Base-by-base conservation (phyloP, 352 stramenopile genomes). In the Ophiocytium majus region DNA sequence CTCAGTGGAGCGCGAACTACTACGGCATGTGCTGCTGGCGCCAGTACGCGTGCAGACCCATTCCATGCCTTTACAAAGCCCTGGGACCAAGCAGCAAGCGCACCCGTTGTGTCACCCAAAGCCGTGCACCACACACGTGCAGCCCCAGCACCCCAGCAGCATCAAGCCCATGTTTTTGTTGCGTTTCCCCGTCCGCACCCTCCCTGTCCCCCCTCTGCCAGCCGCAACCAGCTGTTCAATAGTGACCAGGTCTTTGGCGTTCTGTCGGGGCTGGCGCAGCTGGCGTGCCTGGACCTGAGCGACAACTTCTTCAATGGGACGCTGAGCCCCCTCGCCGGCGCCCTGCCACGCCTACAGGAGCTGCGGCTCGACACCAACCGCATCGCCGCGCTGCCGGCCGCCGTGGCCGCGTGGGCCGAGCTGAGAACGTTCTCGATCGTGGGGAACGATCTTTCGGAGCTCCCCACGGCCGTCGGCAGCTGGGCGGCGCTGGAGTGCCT, bases 261-360 rank as follows among this genome's bases (percentile, higher is more conserved):
- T 14, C 75, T 89, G 17, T 32, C n/a, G 50, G 82, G 63, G 23
- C 83, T 88, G 0, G 71, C 81, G 32, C 36, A 76, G 23, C 80
- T 88, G 10, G 76, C 78, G 81, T 88, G 85, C 64, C 76, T 90
- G 10, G 83, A 90, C 32, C 43, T 90, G 34, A 88, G 76, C 32
- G 74, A 87, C 63, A 90, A 90, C 31, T 89, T 87, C 49, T 84
- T 90, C 50, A 89, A 90, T 75, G 86, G 86, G 23, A 34, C 79
- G 9, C 37, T 90, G 23, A 83, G 50, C 17, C 57, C 81, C 31
- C 28, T 71, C 35, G 86, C 81, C 10, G 86, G 86, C n/a, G 23
- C 37, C 5, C 57, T 90, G 10, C 43, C 28, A 17, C 35, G 82
- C 23, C 63, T 90, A 43, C 80, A 90, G 50, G 63, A 83, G 17